A percentile compares a stretch with the other conserved stretches of the same genome.
Evolutionary conservation across 331 rosid genomes (phyloP).

Genomic region (Pyracantha coccinea): DNA sequence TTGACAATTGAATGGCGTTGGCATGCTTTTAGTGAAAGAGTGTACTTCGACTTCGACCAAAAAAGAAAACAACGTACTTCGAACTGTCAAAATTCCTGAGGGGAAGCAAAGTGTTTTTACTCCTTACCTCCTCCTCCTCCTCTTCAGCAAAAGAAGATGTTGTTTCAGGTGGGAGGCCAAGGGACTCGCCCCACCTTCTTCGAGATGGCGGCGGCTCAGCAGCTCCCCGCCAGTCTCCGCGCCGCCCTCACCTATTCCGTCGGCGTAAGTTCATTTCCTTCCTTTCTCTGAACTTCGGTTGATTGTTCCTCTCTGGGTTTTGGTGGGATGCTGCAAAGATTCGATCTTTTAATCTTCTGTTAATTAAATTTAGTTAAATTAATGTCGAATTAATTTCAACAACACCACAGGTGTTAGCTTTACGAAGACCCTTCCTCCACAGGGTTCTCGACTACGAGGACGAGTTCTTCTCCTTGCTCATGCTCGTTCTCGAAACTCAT

Average conservation of each 20-base stretch:
- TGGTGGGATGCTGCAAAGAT: background rate
- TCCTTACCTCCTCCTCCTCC: background rate
- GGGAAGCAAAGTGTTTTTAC: too few species aligned
- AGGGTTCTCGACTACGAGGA: constrained; percentile 70
- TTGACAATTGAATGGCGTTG: too few species aligned
- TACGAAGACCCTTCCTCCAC: constrained; percentile 69
- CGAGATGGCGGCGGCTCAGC: constrained; percentile 99
- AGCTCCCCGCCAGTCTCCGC: constrained; percentile 91
- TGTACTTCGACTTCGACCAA: too few species aligned
- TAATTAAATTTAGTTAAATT: background rate
- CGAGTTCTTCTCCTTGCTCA: constrained; percentile 70
- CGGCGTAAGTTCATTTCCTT: constrained; percentile 40
- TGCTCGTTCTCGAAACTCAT: constrained; percentile 84
- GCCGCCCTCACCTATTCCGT: constrained; percentile 81
- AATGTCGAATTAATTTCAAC: background rate
- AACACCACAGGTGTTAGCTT: constrained; percentile 51
- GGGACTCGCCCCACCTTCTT: constrained; percentile 98
- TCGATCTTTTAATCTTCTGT: background rate
- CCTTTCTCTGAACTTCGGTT: background rate
- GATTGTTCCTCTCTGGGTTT: background rate
- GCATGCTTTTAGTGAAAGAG: too few species aligned
- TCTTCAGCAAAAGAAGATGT: constrained; percentile 20
- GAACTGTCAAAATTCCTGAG: background rate
- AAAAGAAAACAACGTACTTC: background rate
- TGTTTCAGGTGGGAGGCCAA: constrained; percentile 96